Base-by-base conservation (phyloP, 805 yeast species). In the Candida ovalis region DNA sequence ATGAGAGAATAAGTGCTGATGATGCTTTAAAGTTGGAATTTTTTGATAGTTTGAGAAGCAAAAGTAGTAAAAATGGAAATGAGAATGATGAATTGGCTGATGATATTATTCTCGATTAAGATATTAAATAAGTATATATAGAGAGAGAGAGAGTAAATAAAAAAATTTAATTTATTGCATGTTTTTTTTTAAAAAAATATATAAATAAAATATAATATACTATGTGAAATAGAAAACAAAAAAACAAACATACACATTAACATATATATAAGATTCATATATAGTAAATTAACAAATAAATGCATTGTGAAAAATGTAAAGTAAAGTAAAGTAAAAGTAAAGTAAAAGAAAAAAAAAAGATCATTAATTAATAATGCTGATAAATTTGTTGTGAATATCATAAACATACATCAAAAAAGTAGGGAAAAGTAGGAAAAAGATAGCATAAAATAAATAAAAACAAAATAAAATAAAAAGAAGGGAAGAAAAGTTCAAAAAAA, bases 21-120 rank as follows among this genome's bases (percentile, higher is more conserved):
- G 81, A 80, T 35, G 72, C 82, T 10, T 64, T 84, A 51, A 70
- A 74, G 43, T 72, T 78, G 66, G 78, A 80, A 22, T 87, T 84
- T 62, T 86, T 88, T 62, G 69, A 49, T 80, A 78, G 54, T 23
- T 6, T 53, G 67, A 41, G 27, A 53, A 50, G 36, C 24, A 40
- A 37, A 21, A 49, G 46, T n/a, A n/a, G n/a, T n/a, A n/a, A n/a
- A n/a, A n/a, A 40, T 7, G 35, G 35, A 12, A 30, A 30, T 6
- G 35, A 17, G 12, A 15, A 40, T 33, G 60, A 53, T 36, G 58
- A 52, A 36, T 23, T 36, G 22, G 58, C 50, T 40, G 63, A 55
- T 44, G 66, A 59, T 42, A 55, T 59, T 13, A 55, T 59, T 9
- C 49, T 59, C 33, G 62, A 58, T 45, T 59, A 47, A 45, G 17